Evolutionary conservation across 129 eudicot genomes (phyloP).

Genomic region (Saposhnikovia divaricata): DNA sequence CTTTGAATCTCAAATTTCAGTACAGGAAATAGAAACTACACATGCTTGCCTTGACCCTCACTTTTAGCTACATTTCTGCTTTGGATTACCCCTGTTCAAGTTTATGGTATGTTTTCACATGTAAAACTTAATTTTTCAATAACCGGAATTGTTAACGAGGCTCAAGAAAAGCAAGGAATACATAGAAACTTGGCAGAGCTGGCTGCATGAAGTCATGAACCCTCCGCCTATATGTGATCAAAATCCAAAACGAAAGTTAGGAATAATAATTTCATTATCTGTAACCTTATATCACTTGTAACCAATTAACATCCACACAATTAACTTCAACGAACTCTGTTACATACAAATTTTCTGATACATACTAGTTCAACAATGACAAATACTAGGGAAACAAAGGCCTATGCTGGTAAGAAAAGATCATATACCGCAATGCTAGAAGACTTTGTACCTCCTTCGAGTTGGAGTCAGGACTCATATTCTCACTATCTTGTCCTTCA

Average conservation of each 20-base stretch:
- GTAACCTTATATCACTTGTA: background rate
- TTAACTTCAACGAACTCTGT: background rate
- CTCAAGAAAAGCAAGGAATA: slow-evolving; percentile 2
- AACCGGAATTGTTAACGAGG: background rate
- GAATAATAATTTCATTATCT: slow-evolving; percentile 12
- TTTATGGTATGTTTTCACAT: background rate
- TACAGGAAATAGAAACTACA: background rate
- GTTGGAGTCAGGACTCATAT: slow-evolving; percentile 18
- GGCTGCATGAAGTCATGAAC: background rate
- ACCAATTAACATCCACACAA: background rate
- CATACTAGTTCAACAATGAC: background rate
- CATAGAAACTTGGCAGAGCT: background rate
- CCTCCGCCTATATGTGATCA: slow-evolving; percentile 2
- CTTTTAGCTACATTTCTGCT: background rate
- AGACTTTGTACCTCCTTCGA: slow-evolving; percentile 22
- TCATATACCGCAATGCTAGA: slow-evolving; percentile 2
- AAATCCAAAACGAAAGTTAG: slow-evolving; percentile 3
- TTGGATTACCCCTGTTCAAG: background rate
- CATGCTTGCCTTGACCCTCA: background rate
- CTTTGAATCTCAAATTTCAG: background rate
- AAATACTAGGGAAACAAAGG: background rate
- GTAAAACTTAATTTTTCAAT: background rate
- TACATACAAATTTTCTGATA: background rate
- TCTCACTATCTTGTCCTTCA: slow-evolving; percentile 17
- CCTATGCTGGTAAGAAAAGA: background rate